Evolutionary conservation across 1,284 basidiomycete genomes (phyloP).

Genomic region (Coriolopsis trogii): DNA sequence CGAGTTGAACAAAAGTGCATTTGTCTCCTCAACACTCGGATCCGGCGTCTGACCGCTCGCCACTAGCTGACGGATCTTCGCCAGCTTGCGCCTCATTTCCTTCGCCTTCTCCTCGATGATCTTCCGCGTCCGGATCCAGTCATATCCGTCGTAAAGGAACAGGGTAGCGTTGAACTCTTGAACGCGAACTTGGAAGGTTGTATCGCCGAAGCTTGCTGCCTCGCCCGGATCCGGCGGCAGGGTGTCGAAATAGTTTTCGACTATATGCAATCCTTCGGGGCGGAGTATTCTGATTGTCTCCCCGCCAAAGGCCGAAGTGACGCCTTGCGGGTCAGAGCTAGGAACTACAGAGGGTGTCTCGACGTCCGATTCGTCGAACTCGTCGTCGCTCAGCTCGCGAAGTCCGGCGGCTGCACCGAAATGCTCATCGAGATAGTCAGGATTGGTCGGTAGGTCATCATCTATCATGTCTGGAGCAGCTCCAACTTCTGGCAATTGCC

Average conservation of each 20-base stretch:
- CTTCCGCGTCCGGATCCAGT: slow-evolving; percentile 87
- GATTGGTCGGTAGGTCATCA: slow-evolving; percentile 90
- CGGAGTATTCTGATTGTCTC: slow-evolving; percentile 86
- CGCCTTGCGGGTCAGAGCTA: slow-evolving; percentile 38
- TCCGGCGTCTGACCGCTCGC: slow-evolving; percentile 91
- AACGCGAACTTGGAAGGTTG: slow-evolving; percentile 55
- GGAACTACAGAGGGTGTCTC: slow-evolving; percentile 40
- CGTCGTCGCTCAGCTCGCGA: slow-evolving; percentile 68
- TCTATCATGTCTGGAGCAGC: slow-evolving; percentile 85
- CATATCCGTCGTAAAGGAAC: slow-evolving; percentile 89
- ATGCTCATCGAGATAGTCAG: slow-evolving; percentile 84
- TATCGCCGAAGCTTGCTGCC: slow-evolving; percentile 47
- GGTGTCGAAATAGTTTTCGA: slow-evolving; percentile 76
- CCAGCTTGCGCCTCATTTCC: slow-evolving; percentile 83
- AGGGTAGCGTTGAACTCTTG: slow-evolving; percentile 67
- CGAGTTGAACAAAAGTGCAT: slow-evolving; percentile 88
- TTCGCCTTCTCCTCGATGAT: slow-evolving; percentile 89
- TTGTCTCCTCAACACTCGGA: slow-evolving; percentile 77
- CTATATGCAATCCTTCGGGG: slow-evolving; percentile 54
- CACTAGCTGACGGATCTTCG: slow-evolving; percentile 93
- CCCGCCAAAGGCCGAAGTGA: slow-evolving; percentile 72
- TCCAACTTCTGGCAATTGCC: slow-evolving; percentile 69
- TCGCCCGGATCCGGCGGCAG: slow-evolving; percentile 57
- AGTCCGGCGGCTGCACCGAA: slow-evolving; percentile 79
- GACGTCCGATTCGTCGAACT: slow-evolving; percentile 65